Evolutionary conservation across 2,329 filamentous ascomycete genomes (phyloP), one percentile per base, ranked within the genome.

Genomic region (Colletotrichum orbiculare): DNA sequence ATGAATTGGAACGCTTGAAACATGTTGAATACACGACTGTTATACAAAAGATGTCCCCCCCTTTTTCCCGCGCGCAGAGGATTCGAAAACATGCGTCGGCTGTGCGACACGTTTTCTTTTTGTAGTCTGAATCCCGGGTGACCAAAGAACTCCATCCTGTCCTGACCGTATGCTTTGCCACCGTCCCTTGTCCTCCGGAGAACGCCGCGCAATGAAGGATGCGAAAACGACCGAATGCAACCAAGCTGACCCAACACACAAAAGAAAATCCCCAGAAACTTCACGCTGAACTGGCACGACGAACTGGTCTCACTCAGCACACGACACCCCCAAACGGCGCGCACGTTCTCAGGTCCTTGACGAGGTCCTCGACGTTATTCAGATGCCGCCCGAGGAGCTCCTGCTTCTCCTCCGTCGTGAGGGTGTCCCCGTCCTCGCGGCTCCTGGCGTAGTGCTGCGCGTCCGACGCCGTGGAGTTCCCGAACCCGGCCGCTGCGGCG

Each of bases 371-470:
- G 34, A 96, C 92, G 73, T 91, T 96, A 76, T 85, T 91, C 73
- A 97, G 82, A 76, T 96, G 92, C 69, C 87, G 85, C 47, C 91
- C 91, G 43, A 97, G 81, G 76, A 96, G 79, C 54, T 84, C 84
- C 79, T 96, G 92, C 81, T 97, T 97, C 76, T 96, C 91, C 69
- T 91, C 88, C 10, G 91, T 94, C 8, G 85, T 88, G 64, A 88
- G 85, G n/a, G 85, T 90, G 64, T 79, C 77, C 41, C 75, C 73
- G 57, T 72, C 75, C 49, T 77, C 79, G 67, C 76, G 71, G 66
- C 71, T 74, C 46, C 73, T 73, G 34, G 71, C 70, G n/a, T 72
- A 68, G 66, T 72, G 72, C 64, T 71, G 74, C 54, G 68, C 72
- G 45, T 74, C 76, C 60, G 72, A 69, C 67, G 71, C 73, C 46